phyloP scores from a whole-genome alignment of 2,329 filamentous ascomycete genomes.

The Berkeleyomyces basicola region DNA sequence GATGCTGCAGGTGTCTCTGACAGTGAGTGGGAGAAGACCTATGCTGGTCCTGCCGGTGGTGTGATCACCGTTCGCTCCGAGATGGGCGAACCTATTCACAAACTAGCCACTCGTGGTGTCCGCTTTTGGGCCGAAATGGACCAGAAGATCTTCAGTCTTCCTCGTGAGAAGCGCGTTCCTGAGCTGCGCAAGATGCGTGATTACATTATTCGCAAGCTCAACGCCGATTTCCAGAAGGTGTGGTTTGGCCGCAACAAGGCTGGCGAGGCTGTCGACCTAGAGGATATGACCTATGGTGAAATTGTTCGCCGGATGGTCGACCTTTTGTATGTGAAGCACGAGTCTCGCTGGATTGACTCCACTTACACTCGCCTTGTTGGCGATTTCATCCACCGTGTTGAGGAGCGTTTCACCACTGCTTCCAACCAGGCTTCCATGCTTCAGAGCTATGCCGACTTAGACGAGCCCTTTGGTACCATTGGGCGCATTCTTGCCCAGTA shows the following conservation, averaged over 20 bases:
- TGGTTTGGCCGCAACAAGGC: constrained; percentile 83
- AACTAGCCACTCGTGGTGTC: constrained; percentile 91
- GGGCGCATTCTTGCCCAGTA: constrained; percentile 68
- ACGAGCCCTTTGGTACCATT: constrained; percentile 62
- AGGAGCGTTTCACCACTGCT: constrained; percentile 78
- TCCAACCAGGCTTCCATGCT: constrained; percentile 62
- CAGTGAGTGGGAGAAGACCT: constrained; percentile 76
- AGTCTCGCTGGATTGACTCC: constrained; percentile 78
- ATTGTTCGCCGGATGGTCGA: constrained; percentile 77
- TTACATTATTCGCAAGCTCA: constrained; percentile 89
- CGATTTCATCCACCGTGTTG: constrained; percentile 91
- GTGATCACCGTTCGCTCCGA: constrained; percentile 94
- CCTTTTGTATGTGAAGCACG: constrained; percentile 80
- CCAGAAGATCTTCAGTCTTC: constrained; percentile 88
- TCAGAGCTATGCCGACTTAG: constrained; percentile 78
- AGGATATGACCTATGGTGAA: constrained; percentile 91
- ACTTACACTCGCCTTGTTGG: constrained; percentile 71
- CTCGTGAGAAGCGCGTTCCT: constrained; percentile 81
- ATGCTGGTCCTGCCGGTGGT: constrained; percentile 79
- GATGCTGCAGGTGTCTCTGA: constrained; percentile 74
- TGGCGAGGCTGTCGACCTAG: constrained; percentile 68
- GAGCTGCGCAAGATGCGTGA: constrained; percentile 78
- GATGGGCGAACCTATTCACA: constrained; percentile 99
- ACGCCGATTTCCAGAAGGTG: constrained; percentile 91
- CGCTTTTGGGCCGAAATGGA: constrained; percentile 98